A percentile compares a stretch with the other conserved stretches of the same genome.
Conservation (phyloP, 2,329 filamentous ascomycete genomes). For the Xylariaceae sp. region DNA sequence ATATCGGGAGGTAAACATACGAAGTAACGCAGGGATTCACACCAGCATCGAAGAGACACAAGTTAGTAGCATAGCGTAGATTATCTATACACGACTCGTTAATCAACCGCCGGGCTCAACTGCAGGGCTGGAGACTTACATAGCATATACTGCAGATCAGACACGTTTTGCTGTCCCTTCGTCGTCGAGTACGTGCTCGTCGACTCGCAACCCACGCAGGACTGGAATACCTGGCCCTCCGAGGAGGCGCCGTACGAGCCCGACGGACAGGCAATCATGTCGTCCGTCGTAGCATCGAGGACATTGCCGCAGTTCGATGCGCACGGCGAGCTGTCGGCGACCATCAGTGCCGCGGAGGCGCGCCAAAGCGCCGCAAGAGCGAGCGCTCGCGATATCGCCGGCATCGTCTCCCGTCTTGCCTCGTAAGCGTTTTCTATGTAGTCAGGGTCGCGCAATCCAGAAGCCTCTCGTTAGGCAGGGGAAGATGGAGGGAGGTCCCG, state of each 20-base stretch:
- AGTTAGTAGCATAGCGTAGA: conserved; percentile 56
- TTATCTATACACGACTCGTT: conserved; percentile 52
- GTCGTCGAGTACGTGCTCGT: conserved; percentile 48
- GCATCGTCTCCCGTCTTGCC: conserved; percentile 2
- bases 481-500: neutral
- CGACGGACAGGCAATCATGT: conserved; percentile 53
- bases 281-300: conserved; percentile 46
- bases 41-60: conserved; percentile 54
- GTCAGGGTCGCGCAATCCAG: neutral
- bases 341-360: conserved; percentile 42
- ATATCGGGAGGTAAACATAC: conserved; percentile 39
- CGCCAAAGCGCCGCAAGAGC: conserved; percentile 26
- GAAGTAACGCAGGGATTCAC: conserved; percentile 55
- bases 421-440: neutral
- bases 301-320: conserved; percentile 56
- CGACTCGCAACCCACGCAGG: conserved; percentile 56
- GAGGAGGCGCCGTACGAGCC: conserved; percentile 38
- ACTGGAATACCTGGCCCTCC: conserved; percentile 52
- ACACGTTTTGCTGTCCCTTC: conserved; percentile 39
- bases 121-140: conserved; percentile 48
- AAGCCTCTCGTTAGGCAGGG: neutral
- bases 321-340: conserved; percentile 53
- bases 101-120: conserved; percentile 1
- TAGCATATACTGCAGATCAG: conserved; percentile 57
- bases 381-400: conserved; percentile 24